Base-by-base conservation (phyloP, 495 filamentous ascomycete genomes). In the Cercophora newfieldiana region DNA sequence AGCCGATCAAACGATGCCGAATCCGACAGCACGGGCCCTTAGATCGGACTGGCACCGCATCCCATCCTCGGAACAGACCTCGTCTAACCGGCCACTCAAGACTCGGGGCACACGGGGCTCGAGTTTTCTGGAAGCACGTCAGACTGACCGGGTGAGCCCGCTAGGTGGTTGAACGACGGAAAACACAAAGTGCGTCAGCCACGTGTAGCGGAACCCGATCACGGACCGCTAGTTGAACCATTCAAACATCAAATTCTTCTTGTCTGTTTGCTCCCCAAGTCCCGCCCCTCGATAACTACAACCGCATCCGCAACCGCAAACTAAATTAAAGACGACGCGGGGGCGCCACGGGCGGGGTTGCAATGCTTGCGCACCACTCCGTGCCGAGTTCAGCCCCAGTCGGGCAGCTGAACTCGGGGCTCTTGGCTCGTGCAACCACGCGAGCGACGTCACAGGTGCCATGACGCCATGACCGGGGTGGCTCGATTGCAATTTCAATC, bases 1-100 rank as follows among this genome's bases (percentile, higher is more conserved):
- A 30, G 55, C n/a, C 53, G 57, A 65, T 65, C 63, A 61, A 68
- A 66, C 66, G 47, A 50, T 33, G 33, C 56, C 55, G 47, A 59
- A 48, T 65, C 66, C 66, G 56, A 59, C 31, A 33, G 56, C 47
- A 68, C 66, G 66, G 61, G 56, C 63, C 56, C 49, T 33, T 61
- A 44, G 29, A 60, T 53, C 63, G 55, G 63, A 33, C 31, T 33
- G 25, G 28, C 7, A 58, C 55, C 25, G 30, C 28, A 59, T 44
- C 29, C 21, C 24, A 28, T 22, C 14, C 16, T 29, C 30, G 19
- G 48, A 37, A 31, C 25, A n/a, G 3, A 24, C n/a, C 26, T 8
- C 21, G 26, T 16, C 33, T 37, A 18, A 6, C 47, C 7, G 47
- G 28, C 59, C 58, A 60, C 31, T 60, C 31, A 60, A 44, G 26